Conservation (phyloP, 768 basidiomycete species). For the Astraeus odoratus region DNA sequence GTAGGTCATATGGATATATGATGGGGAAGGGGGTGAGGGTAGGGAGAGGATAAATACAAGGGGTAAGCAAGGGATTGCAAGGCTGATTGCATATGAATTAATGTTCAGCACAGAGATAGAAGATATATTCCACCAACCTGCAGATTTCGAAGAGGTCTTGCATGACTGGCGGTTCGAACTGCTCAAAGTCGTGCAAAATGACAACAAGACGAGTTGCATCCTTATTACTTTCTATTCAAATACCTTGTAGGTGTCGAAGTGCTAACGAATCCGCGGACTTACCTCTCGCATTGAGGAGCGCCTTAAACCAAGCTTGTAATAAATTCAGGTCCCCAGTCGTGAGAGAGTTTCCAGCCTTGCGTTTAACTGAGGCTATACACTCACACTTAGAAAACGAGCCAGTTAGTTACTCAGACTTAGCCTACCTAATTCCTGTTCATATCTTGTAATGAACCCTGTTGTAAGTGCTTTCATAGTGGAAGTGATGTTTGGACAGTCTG, state of each 20-base stretch:
- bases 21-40: constrained; percentile 46
- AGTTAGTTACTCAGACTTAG: constrained; percentile 9
- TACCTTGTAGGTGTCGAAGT: neutral
- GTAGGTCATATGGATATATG: constrained; percentile 55
- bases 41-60: constrained; percentile 59
- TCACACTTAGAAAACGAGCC: neutral
- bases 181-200: constrained; percentile 69
- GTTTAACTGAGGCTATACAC: constrained; percentile 31
- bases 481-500: constrained; percentile 47
- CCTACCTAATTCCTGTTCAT: constrained; percentile 25
- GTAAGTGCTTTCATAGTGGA: constrained; percentile 52
- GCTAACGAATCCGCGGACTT: constrained; percentile 2
- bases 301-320: constrained; percentile 54
- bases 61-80: constrained; percentile 46
- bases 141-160: constrained; percentile 68
- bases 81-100: constrained; percentile 30
- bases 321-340: constrained; percentile 56
- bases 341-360: constrained; percentile 43
- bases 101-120: neutral
- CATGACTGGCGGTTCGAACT: constrained; percentile 53
- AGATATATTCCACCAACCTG: constrained; percentile 38
- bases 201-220: constrained; percentile 41
- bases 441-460: constrained; percentile 41
- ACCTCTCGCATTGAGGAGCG: constrained; percentile 34
- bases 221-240: constrained; percentile 10